Conservation (phyloP, 768 basidiomycete species). For the Russula virescens region DNA sequence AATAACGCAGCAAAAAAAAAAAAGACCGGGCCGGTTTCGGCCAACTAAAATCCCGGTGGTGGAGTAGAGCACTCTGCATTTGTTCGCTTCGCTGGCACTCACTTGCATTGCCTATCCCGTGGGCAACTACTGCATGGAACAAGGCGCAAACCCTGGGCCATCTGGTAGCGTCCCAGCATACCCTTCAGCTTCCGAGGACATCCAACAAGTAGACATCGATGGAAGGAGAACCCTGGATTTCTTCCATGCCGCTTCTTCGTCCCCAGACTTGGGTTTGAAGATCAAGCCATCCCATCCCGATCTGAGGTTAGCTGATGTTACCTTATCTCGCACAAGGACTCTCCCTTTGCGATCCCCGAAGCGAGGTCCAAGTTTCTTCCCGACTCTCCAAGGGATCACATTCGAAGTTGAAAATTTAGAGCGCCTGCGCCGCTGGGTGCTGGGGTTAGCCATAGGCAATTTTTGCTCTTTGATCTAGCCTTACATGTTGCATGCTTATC, state of each 20-base stretch:
- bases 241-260: conserved; percentile 21
- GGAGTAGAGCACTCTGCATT: no score
- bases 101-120: no score
- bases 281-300: conserved; percentile 17
- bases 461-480: background rate
- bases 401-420: conserved; percentile 43
- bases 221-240: conserved; percentile 6
- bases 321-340: conserved; percentile 24
- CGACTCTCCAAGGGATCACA: conserved; percentile 34
- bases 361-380: conserved; percentile 10
- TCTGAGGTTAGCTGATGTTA: background rate
- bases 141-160: background rate
- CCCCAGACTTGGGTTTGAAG: conserved; percentile 24
- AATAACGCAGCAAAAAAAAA: no score
- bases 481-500: background rate
- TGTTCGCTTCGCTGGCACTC: no score
- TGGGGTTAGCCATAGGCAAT: conserved; percentile 61
- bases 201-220: background rate
- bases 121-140: conserved; percentile 2
- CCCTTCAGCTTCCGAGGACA: background rate
- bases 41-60: no score
- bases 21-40: no score
- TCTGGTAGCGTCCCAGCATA: background rate
- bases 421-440: conserved; percentile 59
- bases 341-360: conserved; percentile 37